These are phyloP conservation scores for Xylariaceae sp. DNA, from an alignment of 2,329 filamentous ascomycete genomes.

Conservation along the genomic window DNA sequence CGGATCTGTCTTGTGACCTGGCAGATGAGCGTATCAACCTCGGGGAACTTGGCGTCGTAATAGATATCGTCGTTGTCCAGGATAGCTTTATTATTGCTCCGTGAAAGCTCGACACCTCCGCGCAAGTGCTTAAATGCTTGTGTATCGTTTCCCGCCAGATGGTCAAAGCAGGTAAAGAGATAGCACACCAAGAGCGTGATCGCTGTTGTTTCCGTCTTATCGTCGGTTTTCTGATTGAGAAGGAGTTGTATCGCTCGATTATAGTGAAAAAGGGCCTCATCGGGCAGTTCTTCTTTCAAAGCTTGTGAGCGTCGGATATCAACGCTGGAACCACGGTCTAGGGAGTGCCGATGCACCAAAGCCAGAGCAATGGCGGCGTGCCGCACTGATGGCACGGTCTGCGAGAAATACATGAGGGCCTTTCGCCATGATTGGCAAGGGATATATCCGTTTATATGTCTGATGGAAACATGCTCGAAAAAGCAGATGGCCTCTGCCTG, in stretches of 20 bases:
- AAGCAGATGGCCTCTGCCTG: slow-evolving; percentile 29
- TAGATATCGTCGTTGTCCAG: slow-evolving; percentile 8
- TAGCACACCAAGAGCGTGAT: slow-evolving; percentile 37
- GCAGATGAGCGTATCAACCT: slow-evolving; percentile 20
- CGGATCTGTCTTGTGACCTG: slow-evolving; percentile 33
- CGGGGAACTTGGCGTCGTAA: slow-evolving; percentile 16
- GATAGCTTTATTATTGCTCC: slow-evolving; percentile 18
- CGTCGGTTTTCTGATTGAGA: slow-evolving; percentile 22
- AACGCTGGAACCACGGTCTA: slow-evolving; percentile 17
- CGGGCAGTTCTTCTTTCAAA: slow-evolving; percentile 7
- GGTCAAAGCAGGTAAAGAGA: slow-evolving; percentile 37
- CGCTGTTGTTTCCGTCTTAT: slow-evolving; percentile 25
- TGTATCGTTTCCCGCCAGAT: slow-evolving; percentile 32
- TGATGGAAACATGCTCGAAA: slow-evolving; percentile 28
- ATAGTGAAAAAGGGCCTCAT: slow-evolving; percentile 26
- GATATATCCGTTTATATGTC: slow-evolving; percentile 29
- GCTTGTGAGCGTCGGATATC: slow-evolving; percentile 2
- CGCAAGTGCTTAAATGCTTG: slow-evolving; percentile 35
- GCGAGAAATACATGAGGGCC: slow-evolving; percentile 34
- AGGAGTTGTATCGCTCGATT: slow-evolving; percentile 30
- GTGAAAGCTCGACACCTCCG: slow-evolving; percentile 31
- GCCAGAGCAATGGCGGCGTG: slow-evolving; percentile 32
- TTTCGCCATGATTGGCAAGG: slow-evolving; percentile 31
- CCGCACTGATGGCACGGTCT: slow-evolving; percentile 33
- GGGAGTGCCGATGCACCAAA: slow-evolving; percentile 26